Percentiles rank a stretch among this genome's conserved stretches.
Conservation (phyloP, 257 asterid genomes). For the Fraxinus cuspidata region DNA sequence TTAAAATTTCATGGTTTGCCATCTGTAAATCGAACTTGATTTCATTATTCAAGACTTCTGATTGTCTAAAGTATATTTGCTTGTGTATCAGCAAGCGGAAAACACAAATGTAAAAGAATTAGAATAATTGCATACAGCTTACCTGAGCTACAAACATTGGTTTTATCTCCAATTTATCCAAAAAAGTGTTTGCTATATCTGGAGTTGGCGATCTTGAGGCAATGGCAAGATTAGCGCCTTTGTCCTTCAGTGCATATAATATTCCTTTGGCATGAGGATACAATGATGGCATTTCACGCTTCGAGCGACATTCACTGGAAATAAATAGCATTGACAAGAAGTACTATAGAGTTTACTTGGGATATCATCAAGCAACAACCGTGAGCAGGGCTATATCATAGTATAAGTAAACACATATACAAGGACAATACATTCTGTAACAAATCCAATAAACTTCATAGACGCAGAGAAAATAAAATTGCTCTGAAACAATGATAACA, state of each 20-base stretch:
- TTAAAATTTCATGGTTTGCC: not conserved
- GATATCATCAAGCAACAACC: slow-evolving; percentile 15
- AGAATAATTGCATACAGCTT: slow-evolving; percentile 2
- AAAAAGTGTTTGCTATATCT: slow-evolving; percentile 72
- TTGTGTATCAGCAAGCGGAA: not conserved
- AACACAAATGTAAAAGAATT: not conserved
- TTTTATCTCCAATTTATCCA: slow-evolving; percentile 70
- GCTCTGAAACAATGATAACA: not conserved
- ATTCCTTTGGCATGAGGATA: slow-evolving; percentile 65
- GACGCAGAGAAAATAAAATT: not conserved
- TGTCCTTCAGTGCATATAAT: slow-evolving; percentile 56
- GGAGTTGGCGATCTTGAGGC: slow-evolving; percentile 82
- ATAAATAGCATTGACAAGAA: slow-evolving; percentile 10
- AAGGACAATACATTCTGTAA: not conserved
- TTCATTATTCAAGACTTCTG: slow-evolving; percentile 1
- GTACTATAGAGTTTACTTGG: not conserved
- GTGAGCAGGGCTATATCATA: slow-evolving; percentile 3
- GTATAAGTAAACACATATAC: not conserved
- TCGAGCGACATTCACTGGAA: slow-evolving; percentile 73
- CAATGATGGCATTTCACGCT: slow-evolving; percentile 50
- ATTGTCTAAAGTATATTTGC: not conserved
- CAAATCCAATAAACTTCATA: slow-evolving; percentile 1
- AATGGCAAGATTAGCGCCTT: slow-evolving; percentile 56
- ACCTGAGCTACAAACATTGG: slow-evolving; percentile 88
- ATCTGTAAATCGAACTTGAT: slow-evolving; percentile 2